A percentile compares a stretch with the other conserved stretches of the same genome.
Conservation (phyloP, 2,329 filamentous ascomycete genomes). For the Septoria linicola region DNA sequence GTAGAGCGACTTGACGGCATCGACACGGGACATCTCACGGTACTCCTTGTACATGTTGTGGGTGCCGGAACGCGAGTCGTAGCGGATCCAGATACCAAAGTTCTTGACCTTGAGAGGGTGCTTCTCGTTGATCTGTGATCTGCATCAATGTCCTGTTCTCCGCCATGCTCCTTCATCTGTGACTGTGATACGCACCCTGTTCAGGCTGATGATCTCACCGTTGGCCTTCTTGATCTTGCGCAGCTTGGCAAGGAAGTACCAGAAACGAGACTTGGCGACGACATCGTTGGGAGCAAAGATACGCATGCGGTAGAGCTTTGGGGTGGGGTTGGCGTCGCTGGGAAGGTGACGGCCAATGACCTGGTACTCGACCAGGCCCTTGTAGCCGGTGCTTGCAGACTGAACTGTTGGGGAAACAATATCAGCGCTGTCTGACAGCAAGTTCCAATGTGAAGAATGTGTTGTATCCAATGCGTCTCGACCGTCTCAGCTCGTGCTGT, state of each 20-base stretch:
- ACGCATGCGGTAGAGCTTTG: constrained; percentile 99
- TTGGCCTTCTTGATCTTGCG: constrained; percentile 99
- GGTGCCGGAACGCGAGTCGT: constrained; percentile 98
- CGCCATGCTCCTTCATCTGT: not conserved
- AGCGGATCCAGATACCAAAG: constrained; percentile 99
- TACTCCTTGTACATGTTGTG: constrained; percentile 99
- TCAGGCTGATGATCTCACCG: constrained; percentile 97
- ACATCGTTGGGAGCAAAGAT: constrained; percentile 98
- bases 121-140: constrained; percentile 88
- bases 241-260: constrained; percentile 99
- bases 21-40: constrained; percentile 95
- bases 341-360: constrained; percentile 99
- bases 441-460: not conserved
- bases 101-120: constrained; percentile 99
- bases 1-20: constrained; percentile 95
- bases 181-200: constrained; percentile 71
- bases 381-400: constrained; percentile 15
- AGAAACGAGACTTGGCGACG: constrained; percentile 99
- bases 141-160: constrained; percentile 15
- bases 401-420: constrained; percentile 64
- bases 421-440: constrained; percentile 28
- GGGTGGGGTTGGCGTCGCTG: constrained; percentile 93
- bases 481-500: constrained; percentile 16
- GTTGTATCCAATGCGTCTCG: constrained; percentile 13
- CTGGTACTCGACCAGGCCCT: constrained; percentile 96